phyloP scores from a whole-genome alignment of 257 asterid species.

The Ilex aquifolium region DNA sequence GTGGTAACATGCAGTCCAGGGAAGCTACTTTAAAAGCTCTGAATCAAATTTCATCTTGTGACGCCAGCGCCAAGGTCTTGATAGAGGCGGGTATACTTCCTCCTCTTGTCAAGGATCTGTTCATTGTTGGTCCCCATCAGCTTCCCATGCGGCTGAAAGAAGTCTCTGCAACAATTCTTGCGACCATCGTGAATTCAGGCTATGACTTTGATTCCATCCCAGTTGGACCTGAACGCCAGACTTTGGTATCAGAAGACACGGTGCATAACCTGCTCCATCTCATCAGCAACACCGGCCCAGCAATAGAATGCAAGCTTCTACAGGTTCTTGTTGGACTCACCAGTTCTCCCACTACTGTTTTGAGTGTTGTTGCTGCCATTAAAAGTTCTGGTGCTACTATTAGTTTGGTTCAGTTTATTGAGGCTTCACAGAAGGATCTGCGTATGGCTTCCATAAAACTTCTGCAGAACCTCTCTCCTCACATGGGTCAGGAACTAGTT shows the following conservation, averaged over 20 bases:
- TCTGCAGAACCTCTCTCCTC: conserved; percentile 72
- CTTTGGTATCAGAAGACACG: conserved; percentile 77
- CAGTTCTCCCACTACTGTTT: conserved; percentile 47
- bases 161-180: conserved; percentile 82
- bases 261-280: conserved; percentile 74
- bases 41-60: conserved; percentile 81
- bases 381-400: conserved; percentile 80
- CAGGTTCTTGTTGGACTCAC: conserved; percentile 95
- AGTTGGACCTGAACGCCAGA: conserved; percentile 73
- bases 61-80: conserved; percentile 67
- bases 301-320: conserved; percentile 87
- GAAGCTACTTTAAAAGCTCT: conserved; percentile 91
- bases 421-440: conserved; percentile 81
- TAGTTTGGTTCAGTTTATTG: conserved; percentile 88
- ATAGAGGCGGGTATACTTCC: conserved; percentile 92
- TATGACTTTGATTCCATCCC: conserved; percentile 59
- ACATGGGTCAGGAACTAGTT: conserved; percentile 82
- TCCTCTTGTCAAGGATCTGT: conserved; percentile 86
- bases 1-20: conserved; percentile 43
- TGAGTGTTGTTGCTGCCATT: conserved; percentile 67
- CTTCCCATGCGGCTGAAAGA: conserved; percentile 77
- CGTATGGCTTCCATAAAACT: conserved; percentile 76
- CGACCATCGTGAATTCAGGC: conserved; percentile 78
- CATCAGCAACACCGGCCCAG: conserved; percentile 90
- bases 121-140: conserved; percentile 60